These are phyloP conservation scores for Malus asiatica DNA, from an alignment of 306 rosid species.

Conservation along the genomic window DNA sequence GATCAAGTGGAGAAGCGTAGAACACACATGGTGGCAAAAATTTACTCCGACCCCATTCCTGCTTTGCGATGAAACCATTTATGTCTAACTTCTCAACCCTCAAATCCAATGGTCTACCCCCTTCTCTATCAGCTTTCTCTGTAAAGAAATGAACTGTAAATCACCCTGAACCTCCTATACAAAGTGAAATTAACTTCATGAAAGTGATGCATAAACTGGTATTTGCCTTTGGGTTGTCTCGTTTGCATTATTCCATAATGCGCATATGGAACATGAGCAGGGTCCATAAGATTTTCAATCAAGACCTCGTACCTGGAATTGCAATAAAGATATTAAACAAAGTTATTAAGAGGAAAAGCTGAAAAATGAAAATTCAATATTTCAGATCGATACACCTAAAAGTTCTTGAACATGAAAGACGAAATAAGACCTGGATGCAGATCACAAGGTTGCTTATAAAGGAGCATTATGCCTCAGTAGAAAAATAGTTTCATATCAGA, in stretches of 20 bases:
- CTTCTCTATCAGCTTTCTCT: constrained; percentile 85
- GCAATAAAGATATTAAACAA: constrained; percentile 1
- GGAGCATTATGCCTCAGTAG: background rate
- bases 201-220: constrained; percentile 6
- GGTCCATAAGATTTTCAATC: constrained; percentile 93
- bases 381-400: background rate
- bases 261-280: constrained; percentile 85
- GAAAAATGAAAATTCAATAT: background rate
- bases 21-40: constrained; percentile 68
- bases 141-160: constrained; percentile 19
- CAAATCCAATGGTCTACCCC: constrained; percentile 79
- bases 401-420: background rate
- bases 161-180: constrained; percentile 13
- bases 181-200: background rate
- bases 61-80: constrained; percentile 59
- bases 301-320: constrained; percentile 77
- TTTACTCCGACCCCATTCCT: constrained; percentile 37
- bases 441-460: background rate
- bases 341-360: background rate
- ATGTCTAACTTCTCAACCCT: constrained; percentile 35
- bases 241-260: constrained; percentile 59
- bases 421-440: background rate
- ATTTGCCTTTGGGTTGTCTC: constrained; percentile 42
- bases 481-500: background rate
- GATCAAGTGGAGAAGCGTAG: constrained; percentile 33